These are phyloP conservation scores for Lindgomyces ingoldianus DNA, from an alignment of 495 filamentous ascomycete genomes.

Conservation along the genomic window DNA sequence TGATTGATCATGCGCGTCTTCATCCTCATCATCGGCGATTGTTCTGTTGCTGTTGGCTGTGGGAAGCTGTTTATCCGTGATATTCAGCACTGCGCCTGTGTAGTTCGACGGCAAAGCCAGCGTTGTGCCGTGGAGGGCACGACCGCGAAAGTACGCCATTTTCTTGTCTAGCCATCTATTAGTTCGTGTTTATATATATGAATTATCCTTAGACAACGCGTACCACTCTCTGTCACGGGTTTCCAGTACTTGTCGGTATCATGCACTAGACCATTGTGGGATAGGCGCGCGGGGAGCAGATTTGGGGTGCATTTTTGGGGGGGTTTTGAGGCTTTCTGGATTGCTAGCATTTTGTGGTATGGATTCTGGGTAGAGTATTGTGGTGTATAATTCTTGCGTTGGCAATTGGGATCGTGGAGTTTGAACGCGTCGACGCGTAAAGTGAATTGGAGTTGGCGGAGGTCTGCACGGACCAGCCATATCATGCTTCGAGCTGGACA, in stretches of 20 bases:
- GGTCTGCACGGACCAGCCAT: background rate
- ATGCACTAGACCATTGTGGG: slow-evolving; percentile 73
- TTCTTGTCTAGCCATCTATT: slow-evolving; percentile 38
- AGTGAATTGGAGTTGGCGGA: no score
- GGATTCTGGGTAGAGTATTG: slow-evolving; percentile 33
- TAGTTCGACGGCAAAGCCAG: slow-evolving; percentile 75
- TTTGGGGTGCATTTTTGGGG: slow-evolving; percentile 63
- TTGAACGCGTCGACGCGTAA: background rate
- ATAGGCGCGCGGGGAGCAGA: slow-evolving; percentile 80
- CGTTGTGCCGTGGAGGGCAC: slow-evolving; percentile 70
- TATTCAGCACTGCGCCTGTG: slow-evolving; percentile 34
- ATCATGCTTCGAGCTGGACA: no score
- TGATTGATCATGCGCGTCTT: slow-evolving; percentile 52
- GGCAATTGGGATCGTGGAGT: background rate
- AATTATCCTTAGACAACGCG: no score
- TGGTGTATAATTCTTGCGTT: background rate
- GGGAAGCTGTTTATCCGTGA: slow-evolving; percentile 32
- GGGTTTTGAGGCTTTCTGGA: slow-evolving; percentile 3
- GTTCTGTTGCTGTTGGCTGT: slow-evolving; percentile 9
- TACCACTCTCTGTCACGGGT: slow-evolving; percentile 50
- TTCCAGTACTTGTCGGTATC: slow-evolving; percentile 72
- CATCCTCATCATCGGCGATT: slow-evolving; percentile 35
- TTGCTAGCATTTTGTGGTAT: background rate
- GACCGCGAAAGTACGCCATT: slow-evolving; percentile 76
- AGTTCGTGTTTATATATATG: no score